A percentile compares a stretch with the other conserved stretches of the same genome.
These are phyloP conservation scores for Saprolegnia parasitica DNA, from an alignment of 352 stramenopile genomes.

Conservation along the genomic window DNA sequence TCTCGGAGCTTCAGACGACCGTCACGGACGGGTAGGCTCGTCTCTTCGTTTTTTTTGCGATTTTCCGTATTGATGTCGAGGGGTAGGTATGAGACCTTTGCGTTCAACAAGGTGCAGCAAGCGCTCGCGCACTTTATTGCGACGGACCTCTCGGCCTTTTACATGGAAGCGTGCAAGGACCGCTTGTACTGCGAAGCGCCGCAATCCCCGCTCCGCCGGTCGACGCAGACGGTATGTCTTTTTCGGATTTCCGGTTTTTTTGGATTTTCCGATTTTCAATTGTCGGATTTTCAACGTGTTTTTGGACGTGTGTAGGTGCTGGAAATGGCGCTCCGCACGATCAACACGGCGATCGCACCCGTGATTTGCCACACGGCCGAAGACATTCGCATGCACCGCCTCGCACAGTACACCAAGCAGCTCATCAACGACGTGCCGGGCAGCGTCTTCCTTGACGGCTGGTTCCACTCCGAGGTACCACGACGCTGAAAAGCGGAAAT, in stretches of 20 bases:
- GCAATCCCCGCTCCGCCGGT: slow-evolving; percentile 70
- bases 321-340: slow-evolving; percentile 55
- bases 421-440: slow-evolving; percentile 50
- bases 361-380: slow-evolving; percentile 95
- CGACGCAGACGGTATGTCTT: slow-evolving; percentile 78
- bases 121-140: slow-evolving; percentile 90
- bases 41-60: slow-evolving; percentile 29
- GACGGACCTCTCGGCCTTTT: slow-evolving; percentile 96
- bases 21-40: slow-evolving; percentile 83
- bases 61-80: slow-evolving; percentile 33
- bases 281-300: background rate
- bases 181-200: slow-evolving; percentile 93
- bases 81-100: slow-evolving; percentile 59
- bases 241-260: background rate
- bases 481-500: slow-evolving; percentile 34
- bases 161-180: slow-evolving; percentile 97
- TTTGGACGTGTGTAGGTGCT: slow-evolving; percentile 36
- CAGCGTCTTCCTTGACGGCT: slow-evolving; percentile 64
- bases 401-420: slow-evolving; percentile 44
- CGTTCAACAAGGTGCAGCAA: slow-evolving; percentile 92
- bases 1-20: slow-evolving; percentile 72
- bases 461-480: slow-evolving; percentile 44
- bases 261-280: background rate
- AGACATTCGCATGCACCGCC: slow-evolving; percentile 92
- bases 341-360: slow-evolving; percentile 72